Evolutionary conservation across 768 basidiomycete species (phyloP).

Genomic region (Boletellus sp.): DNA sequence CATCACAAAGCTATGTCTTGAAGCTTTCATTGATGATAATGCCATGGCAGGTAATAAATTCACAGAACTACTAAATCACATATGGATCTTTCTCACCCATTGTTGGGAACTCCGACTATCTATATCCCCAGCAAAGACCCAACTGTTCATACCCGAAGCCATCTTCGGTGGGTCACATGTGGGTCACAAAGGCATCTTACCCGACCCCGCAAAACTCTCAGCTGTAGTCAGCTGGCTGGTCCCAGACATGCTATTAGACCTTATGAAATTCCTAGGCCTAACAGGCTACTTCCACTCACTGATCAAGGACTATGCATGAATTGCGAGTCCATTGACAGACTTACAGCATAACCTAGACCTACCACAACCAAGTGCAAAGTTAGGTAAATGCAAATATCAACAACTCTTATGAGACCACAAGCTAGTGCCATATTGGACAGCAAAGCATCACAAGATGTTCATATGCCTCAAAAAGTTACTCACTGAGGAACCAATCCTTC

Average conservation of each 20-base stretch:
- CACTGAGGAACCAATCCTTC: background rate
- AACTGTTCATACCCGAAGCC: background rate
- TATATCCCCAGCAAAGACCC: background rate
- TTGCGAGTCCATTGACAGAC: background rate
- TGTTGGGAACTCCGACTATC: background rate
- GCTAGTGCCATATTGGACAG: background rate
- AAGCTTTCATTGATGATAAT: background rate
- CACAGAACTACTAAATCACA: background rate
- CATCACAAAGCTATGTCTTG: background rate
- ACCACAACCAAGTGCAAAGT: background rate
- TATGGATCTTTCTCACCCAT: background rate
- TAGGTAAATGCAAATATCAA: background rate
- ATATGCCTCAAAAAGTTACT: too few species aligned
- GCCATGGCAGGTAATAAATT: background rate
- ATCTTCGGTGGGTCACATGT: background rate
- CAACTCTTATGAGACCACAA: background rate
- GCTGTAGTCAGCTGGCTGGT: background rate
- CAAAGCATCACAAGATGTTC: too few species aligned
- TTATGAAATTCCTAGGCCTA: background rate
- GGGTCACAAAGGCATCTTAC: background rate
- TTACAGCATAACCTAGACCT: background rate
- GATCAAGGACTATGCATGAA: background rate
- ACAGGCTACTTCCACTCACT: background rate
- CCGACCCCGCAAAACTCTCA: background rate
- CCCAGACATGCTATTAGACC: background rate